Conservation (phyloP, 768 basidiomycete species). For the Lactarius vividus region DNA sequence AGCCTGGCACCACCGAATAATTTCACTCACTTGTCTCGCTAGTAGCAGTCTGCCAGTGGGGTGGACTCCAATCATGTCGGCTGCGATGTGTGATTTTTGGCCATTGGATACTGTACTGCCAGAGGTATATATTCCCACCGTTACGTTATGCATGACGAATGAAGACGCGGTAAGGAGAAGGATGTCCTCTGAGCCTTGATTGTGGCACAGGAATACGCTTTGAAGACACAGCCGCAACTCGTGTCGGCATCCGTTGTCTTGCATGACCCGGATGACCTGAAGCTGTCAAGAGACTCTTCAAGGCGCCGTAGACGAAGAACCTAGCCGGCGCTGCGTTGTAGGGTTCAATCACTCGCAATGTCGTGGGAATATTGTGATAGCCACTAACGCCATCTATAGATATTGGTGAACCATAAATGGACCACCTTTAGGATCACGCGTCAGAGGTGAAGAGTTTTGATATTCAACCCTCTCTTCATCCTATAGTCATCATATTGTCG, state of each 20-base stretch:
- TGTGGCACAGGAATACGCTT: background rate
- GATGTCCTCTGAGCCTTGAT: background rate
- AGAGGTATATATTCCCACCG: background rate
- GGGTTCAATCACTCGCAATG: no score
- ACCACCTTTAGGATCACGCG: background rate
- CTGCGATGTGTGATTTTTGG: background rate
- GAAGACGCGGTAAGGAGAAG: background rate
- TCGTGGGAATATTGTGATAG: background rate
- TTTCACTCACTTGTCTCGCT: background rate
- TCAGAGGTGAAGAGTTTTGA: background rate
- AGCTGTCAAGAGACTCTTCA: background rate
- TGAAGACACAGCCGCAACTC: background rate
- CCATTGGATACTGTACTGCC: background rate
- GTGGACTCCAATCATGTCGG: background rate
- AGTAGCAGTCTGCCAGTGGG: background rate
- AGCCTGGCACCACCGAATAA: background rate
- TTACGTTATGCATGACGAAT: background rate
- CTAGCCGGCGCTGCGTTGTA: background rate
- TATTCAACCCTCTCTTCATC: background rate
- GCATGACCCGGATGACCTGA: background rate
- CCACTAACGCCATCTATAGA: background rate
- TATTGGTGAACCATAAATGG: background rate
- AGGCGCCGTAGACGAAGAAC: background rate
- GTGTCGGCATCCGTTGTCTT: background rate
- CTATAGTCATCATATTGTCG: background rate